These are phyloP conservation scores for Camelina neglecta DNA, from an alignment of 345 rosid species.

Conservation along the genomic window DNA sequence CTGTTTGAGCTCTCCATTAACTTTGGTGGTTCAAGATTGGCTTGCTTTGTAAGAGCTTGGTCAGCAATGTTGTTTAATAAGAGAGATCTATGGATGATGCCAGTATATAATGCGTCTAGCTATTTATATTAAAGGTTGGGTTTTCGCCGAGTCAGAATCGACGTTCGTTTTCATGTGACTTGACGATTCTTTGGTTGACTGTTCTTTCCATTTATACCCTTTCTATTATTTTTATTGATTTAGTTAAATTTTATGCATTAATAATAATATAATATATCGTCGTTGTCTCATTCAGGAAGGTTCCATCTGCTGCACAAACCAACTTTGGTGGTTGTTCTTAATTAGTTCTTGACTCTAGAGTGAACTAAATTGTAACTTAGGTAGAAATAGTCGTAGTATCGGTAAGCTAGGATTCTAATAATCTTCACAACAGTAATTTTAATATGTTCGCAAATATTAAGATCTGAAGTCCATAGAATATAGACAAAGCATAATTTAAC, in stretches of 20 bases:
- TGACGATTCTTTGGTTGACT: conserved; percentile 47
- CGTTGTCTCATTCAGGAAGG: conserved; percentile 30
- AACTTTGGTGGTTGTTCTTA: conserved; percentile 2
- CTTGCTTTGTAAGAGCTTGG: conserved; percentile 26
- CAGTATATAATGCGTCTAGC: conserved; percentile 16
- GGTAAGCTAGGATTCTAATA: conserved; percentile 16
- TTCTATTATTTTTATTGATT: conserved; percentile 2
- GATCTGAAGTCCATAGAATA: conserved; percentile 12
- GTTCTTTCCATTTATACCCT: conserved; percentile 25
- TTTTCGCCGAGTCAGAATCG: conserved; percentile 42
- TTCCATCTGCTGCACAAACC: conserved; percentile 24
- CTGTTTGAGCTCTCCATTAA: conserved; percentile 43
- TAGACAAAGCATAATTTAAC: conserved; percentile 19
- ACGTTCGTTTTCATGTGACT: conserved; percentile 42
- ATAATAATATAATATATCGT: not conserved
- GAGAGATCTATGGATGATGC: conserved; percentile 25
- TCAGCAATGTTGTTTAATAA: conserved; percentile 11
- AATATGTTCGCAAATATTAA: conserved; percentile 4
- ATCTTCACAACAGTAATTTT: not conserved
- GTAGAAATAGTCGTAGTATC: conserved; percentile 22
- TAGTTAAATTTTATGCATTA: not conserved
- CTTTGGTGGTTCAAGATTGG: conserved; percentile 31
- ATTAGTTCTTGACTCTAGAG: conserved; percentile 19
- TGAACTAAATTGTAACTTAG: conserved; percentile 3
- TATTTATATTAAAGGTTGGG: conserved; percentile 29